Evolutionary conservation across 495 filamentous ascomycete genomes (phyloP), one percentile per base, ranked within the genome.

Genomic region (Neurospora terricola): DNA sequence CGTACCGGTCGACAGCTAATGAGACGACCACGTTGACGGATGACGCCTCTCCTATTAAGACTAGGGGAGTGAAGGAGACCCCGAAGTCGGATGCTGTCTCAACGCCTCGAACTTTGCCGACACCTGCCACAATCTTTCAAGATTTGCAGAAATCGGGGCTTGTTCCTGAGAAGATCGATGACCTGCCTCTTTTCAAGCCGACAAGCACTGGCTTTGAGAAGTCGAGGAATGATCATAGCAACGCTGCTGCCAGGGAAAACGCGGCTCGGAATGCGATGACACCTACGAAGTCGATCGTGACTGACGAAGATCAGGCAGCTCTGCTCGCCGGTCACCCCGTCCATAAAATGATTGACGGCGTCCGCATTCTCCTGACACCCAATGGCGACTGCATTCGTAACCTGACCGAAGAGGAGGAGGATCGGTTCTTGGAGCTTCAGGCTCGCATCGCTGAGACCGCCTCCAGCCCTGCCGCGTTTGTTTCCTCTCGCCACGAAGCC

Each of bases 301-400:
- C 85, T 0, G 83, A 86, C 38, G 85, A 87, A 43, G 87, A 88
- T 68, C 82, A 85, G 66, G 81, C 82, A 2, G 75, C 80, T 12
- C 81, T 89, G 23, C 81, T 82, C 7, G 81, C 84, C 5, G 87
- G 87, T 30, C 79, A 82, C 66, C 80, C 85, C 2, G 83, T 89
- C 39, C 85, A 83, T 68, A 89, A 89, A 76, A 74, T 81, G 1
- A 77, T 83, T 21, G 85, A 85, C 38, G 82, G 82, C 27, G 82
- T 84, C 38, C 84, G 87, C 36, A 87, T 89, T 70, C 82, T 96
- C 68, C 89, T 96, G 70, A 94, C 92, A 1, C 93, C 94, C 4
- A 90, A 91, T 72, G 93, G 94, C 5, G 89, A 90, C 72, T 91
- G 92, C 71, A 85, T 98, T 37, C 89, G 89, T 43, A 93, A 93